Conservation (phyloP, 2,329 filamentous ascomycete species). For the Ophiocordyceps robertsii region DNA sequence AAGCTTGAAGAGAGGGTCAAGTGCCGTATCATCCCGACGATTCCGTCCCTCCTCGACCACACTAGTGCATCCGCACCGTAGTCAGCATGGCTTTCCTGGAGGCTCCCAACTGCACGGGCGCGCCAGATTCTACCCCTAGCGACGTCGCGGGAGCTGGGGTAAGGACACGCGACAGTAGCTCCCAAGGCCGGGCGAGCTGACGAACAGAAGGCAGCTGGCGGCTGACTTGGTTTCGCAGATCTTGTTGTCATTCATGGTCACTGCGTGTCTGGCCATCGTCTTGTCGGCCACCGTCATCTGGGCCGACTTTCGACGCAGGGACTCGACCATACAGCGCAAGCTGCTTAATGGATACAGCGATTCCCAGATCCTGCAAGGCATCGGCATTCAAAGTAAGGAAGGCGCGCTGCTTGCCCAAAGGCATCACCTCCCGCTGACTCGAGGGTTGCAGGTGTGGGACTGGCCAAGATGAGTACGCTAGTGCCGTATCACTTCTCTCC, state of each 20-base stretch:
- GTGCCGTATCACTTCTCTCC: slow-evolving; percentile 59
- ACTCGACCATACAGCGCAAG: slow-evolving; percentile 44
- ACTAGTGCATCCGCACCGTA: too few relatives aligned
- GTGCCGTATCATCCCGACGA: not conserved
- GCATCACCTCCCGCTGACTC: not conserved
- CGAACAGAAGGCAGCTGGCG: not conserved
- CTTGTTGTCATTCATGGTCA: slow-evolving; percentile 53
- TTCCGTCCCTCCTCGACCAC: too few relatives aligned
- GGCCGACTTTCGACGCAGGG: slow-evolving; percentile 32
- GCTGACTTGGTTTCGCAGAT: slow-evolving; percentile 23
- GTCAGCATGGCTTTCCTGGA: slow-evolving; percentile 1
- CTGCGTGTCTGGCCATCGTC: slow-evolving; percentile 41
- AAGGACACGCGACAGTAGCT: slow-evolving; percentile 12
- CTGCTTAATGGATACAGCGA: slow-evolving; percentile 52
- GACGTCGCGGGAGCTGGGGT: slow-evolving; percentile 46
- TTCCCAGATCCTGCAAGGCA: slow-evolving; percentile 56
- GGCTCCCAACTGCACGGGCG: slow-evolving; percentile 23
- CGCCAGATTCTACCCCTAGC: slow-evolving; percentile 29
- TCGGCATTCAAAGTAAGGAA: slow-evolving; percentile 44
- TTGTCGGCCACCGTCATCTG: slow-evolving; percentile 44
- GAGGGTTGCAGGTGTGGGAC: slow-evolving; percentile 28
- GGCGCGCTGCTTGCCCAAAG: not conserved
- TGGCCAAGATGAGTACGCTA: slow-evolving; percentile 44
- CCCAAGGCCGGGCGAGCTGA: not conserved
- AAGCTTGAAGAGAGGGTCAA: not conserved